Evolutionary conservation across 108 stramenopile species (phyloP), one percentile per base, ranked within the genome.

Genomic region (Nitzschia inconspicua): DNA sequence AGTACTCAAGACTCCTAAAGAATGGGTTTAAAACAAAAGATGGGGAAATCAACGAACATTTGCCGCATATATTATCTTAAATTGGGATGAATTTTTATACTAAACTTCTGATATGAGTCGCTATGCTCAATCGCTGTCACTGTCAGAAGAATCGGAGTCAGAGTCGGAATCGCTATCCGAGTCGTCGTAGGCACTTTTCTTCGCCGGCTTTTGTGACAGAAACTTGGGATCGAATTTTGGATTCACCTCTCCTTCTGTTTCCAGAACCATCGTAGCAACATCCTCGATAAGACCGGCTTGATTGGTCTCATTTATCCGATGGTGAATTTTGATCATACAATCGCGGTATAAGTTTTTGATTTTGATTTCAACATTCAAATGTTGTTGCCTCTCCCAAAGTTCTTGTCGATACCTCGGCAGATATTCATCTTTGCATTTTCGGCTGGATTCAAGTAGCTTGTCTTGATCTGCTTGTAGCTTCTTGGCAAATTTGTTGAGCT

Each of bases 1-100:
- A 44, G 57, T 94, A 29, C 58, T 94, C 32, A 88, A 89, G 66
- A 55, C 53, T 19, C 93, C 93, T 1, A 83, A 43, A 44, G 82
- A 85, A 43, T 94, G 93, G 92, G 84, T 82, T 9, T 43, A 2
- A 53, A 37, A 13, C 7, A 57, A 8, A 9, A 16, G 40, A 22
- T 35, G 55, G 1, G 19, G n/a, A n/a, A n/a, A n/a, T n/a, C n/a
- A n/a, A n/a, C n/a, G n/a, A n/a, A n/a, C n/a, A n/a, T n/a, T n/a
- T n/a, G n/a, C n/a, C n/a, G n/a, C n/a, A n/a, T n/a, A n/a, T n/a
- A n/a, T n/a, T n/a, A n/a, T n/a, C n/a, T n/a, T n/a, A n/a, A n/a
- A n/a, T n/a, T n/a, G n/a, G n/a, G n/a, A n/a, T n/a, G n/a, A n/a
- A n/a, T n/a, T n/a, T n/a, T n/a, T n/a, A n/a, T n/a, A n/a, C n/a